Percentiles rank a stretch among this genome's conserved stretches.
These are phyloP conservation scores for Aureobasidium sp. DNA, from an alignment of 2,329 filamentous ascomycete genomes.

Conservation along the genomic window DNA sequence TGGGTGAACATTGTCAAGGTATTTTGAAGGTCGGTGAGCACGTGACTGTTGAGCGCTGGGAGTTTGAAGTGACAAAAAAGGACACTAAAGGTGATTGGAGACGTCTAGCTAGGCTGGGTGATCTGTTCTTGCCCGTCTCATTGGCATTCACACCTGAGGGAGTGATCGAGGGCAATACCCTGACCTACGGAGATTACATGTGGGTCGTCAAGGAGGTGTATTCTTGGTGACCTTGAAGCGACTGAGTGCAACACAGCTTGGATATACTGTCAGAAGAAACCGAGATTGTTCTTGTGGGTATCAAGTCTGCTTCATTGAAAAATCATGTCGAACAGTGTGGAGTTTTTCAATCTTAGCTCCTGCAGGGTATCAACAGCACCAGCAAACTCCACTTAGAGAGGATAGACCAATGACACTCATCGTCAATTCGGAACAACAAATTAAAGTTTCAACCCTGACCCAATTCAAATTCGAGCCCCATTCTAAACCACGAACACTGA, in stretches of 20 bases:
- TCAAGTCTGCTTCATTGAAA: background rate
- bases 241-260: background rate
- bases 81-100: conserved; percentile 28
- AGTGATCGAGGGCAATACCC: conserved; percentile 26
- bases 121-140: conserved; percentile 35
- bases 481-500: background rate
- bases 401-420: too few relatives aligned
- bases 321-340: background rate
- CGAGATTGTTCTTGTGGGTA: background rate
- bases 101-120: conserved; percentile 33
- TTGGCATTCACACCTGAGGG: conserved; percentile 28
- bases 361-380: too few relatives aligned
- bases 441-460: background rate
- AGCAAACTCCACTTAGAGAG: too few relatives aligned
- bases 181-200: conserved; percentile 29
- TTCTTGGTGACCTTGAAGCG: background rate
- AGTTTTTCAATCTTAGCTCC: background rate
- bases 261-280: background rate
- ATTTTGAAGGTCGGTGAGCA: conserved; percentile 41
- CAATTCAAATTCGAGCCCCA: background rate
- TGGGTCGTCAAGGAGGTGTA: conserved; percentile 35
- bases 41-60: conserved; percentile 51
- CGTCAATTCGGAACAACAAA: background rate
- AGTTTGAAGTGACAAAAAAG: conserved; percentile 28
- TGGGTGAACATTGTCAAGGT: conserved; percentile 53